Percentiles rank a stretch among this genome's conserved stretches.
Evolutionary conservation across 2,329 filamentous ascomycete genomes (phyloP).

Genomic region (Emergomyces pasteurianus): DNA sequence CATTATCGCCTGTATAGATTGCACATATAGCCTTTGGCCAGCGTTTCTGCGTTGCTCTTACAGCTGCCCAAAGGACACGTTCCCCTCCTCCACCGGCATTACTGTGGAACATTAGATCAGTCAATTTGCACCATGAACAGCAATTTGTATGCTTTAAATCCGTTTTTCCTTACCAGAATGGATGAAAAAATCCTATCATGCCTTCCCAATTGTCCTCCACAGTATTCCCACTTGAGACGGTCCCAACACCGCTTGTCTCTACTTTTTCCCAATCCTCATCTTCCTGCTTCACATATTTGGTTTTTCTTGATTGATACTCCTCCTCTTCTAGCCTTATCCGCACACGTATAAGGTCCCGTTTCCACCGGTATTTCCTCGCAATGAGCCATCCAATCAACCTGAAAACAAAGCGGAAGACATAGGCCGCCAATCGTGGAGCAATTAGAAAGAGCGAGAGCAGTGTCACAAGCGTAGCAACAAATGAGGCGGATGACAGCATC

Average conservation of each 20-base stretch:
- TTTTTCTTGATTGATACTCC: constrained; percentile 18
- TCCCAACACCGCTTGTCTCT: constrained; percentile 39
- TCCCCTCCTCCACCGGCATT: constrained; percentile 96
- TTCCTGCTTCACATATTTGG: constrained; percentile 25
- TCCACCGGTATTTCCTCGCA: constrained; percentile 50
- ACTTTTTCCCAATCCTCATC: constrained; percentile 63
- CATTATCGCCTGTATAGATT: constrained; percentile 92
- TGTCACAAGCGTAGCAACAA: constrained; percentile 21
- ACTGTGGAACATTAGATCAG: constrained; percentile 32
- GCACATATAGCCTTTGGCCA: constrained; percentile 84
- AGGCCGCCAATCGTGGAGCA: constrained; percentile 24
- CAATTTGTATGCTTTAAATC: constrained; percentile 2
- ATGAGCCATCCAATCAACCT: constrained; percentile 48
- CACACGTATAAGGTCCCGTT: constrained; percentile 43
- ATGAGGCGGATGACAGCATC: constrained; percentile 18
- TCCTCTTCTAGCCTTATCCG: constrained; percentile 35
- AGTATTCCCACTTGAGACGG: constrained; percentile 32
- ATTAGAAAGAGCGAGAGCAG: constrained; percentile 23
- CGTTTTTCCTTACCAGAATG: constrained; percentile 61
- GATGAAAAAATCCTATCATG: constrained; percentile 92
- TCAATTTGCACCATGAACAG: not conserved
- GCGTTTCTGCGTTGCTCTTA: constrained; percentile 75
- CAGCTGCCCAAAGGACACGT: constrained; percentile 89
- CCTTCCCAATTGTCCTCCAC: constrained; percentile 59
- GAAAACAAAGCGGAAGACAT: constrained; percentile 24